Percentiles rank a stretch among this genome's conserved stretches.
These are phyloP conservation scores for Tripterygium wilfordii DNA, from an alignment of 177 flowering plant species.

Conservation along the genomic window DNA sequence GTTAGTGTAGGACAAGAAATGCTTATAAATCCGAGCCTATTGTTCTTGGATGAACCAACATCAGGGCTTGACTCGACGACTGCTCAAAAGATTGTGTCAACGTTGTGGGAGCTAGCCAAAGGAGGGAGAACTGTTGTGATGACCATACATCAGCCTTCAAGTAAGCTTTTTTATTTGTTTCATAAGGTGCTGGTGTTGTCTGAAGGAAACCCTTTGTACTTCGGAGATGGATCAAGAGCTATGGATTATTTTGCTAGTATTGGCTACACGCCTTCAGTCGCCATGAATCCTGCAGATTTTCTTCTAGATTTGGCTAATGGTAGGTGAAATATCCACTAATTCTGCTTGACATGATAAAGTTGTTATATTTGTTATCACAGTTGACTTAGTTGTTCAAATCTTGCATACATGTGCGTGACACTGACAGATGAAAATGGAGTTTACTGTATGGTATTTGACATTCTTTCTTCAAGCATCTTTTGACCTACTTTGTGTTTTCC, in stretches of 20 bases:
- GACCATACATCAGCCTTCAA: conserved; percentile 81
- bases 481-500: too few species aligned
- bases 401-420: too few species aligned
- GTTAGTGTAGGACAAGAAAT: too few species aligned
- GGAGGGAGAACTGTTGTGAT: conserved; percentile 61
- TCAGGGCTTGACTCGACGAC: conserved; percentile 78
- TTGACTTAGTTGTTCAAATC: too few species aligned
- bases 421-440: too few species aligned
- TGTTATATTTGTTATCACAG: too few species aligned
- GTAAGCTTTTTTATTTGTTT: conserved; percentile 68
- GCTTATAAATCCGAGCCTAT: conserved; percentile 62
- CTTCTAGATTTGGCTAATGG: conserved; percentile 74
- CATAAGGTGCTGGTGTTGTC: conserved; percentile 59
- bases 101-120: conserved; percentile 42
- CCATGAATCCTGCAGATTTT: too few species aligned
- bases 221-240: conserved; percentile 40
- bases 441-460: too few species aligned
- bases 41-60: conserved; percentile 76
- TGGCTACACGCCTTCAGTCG: conserved; percentile 44
- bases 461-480: too few species aligned
- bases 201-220: conserved; percentile 59
- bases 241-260: conserved; percentile 51
- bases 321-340: too few species aligned
- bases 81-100: conserved; percentile 54
- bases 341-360: too few species aligned